phyloP scores from a whole-genome alignment of 2,329 filamentous ascomycete genomes.

The Albophoma yamanashiensis region DNA sequence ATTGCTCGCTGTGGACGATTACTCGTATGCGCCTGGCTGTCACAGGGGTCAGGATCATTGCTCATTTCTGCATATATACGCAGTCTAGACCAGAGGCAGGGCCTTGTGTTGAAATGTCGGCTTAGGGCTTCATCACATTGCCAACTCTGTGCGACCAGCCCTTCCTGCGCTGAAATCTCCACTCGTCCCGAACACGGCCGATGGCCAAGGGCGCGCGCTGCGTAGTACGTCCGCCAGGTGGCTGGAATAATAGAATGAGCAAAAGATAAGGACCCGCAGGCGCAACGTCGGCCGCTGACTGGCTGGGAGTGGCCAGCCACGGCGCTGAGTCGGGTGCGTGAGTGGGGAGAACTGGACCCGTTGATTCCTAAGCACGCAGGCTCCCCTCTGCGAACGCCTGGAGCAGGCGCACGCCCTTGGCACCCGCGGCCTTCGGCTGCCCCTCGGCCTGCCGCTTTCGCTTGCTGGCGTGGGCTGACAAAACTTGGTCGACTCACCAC shows the following conservation, averaged over 20 bases:
- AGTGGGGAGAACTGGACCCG: not conserved
- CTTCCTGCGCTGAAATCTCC: not conserved
- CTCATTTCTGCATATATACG: not conserved
- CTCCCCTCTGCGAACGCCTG: not conserved
- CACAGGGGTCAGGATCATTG: no score
- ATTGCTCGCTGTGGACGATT: no score
- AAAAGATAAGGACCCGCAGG: not conserved
- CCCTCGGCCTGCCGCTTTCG: slow-evolving; percentile 2
- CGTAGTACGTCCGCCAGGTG: not conserved
- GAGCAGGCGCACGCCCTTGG: not conserved
- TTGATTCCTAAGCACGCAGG: slow-evolving; percentile 1
- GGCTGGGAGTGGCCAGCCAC: not conserved
- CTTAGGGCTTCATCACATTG: not conserved
- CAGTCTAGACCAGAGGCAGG: no score
- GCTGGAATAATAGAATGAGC: not conserved
- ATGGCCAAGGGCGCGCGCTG: not conserved
- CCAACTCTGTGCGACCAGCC: not conserved
- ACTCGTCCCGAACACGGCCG: no score
- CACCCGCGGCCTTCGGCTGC: not conserved
- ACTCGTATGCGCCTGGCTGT: no score
- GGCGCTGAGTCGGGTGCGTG: not conserved
- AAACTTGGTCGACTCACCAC: slow-evolving; percentile 4
- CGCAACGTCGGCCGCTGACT: not conserved
- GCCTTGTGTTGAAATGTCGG: not conserved
- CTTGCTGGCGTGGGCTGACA: not conserved